A percentile compares a stretch with the other conserved stretches of the same genome.
Conservation (phyloP, 164 flowering plant species). For the Cinnamomum chago region DNA sequence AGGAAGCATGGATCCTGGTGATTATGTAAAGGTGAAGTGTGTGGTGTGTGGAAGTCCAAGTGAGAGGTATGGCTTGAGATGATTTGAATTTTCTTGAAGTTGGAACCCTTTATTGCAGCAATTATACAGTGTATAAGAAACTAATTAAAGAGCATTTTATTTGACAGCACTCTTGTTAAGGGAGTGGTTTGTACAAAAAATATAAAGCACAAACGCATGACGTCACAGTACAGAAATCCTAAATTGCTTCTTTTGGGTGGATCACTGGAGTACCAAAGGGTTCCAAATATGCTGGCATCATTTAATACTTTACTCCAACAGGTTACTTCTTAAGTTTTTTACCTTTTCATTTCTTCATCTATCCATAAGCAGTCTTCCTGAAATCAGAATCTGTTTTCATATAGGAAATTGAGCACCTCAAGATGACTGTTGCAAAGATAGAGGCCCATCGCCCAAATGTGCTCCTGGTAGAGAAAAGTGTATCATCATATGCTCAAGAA, state of each 20-base stretch:
- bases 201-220: conserved; percentile 97
- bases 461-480: conserved; percentile 92
- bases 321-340: conserved; percentile 37
- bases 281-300: conserved; percentile 79
- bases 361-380: not conserved
- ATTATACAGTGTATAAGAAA: not conserved
- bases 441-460: conserved; percentile 92
- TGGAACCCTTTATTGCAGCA: conserved; percentile 3
- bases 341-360: not conserved
- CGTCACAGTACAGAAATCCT: conserved; percentile 84
- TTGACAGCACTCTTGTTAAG: conserved; percentile 68
- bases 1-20: conserved; percentile 96
- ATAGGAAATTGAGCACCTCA: conserved; percentile 94
- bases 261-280: conserved; percentile 84
- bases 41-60: conserved; percentile 65
- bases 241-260: conserved; percentile 86
- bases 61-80: conserved; percentile 54
- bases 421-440: conserved; percentile 74
- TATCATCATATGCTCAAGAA: conserved; percentile 89
- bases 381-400: conserved; percentile 9
- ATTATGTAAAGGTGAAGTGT: conserved; percentile 93
- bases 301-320: conserved; percentile 80
- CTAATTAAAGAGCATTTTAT: conserved; percentile 5
- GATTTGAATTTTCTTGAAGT: not conserved
- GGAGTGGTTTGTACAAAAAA: conserved; percentile 98